Conservation (phyloP, 495 filamentous ascomycete genomes). For the Niebla homalea region DNA sequence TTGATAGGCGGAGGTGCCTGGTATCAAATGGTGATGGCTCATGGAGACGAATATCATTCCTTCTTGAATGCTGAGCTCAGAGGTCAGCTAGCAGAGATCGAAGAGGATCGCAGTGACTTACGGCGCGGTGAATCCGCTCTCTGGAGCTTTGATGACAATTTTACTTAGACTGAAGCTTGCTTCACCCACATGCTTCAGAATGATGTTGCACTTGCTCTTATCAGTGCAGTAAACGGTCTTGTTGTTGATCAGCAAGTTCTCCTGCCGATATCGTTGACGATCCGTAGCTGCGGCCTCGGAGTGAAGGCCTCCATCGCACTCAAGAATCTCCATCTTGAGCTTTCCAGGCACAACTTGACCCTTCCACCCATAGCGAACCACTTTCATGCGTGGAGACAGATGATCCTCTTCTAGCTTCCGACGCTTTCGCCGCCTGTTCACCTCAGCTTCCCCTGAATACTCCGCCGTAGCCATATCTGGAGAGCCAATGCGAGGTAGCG, state of each 20-base stretch:
- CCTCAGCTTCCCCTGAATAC: constrained; percentile 22
- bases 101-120: constrained; percentile 31
- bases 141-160: constrained; percentile 77
- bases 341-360: constrained; percentile 72
- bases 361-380: constrained; percentile 64
- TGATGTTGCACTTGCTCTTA: constrained; percentile 66
- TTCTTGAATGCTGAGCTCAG: constrained; percentile 57
- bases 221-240: constrained; percentile 80
- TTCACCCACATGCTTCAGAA: constrained; percentile 65
- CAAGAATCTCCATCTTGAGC: constrained; percentile 71
- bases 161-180: constrained; percentile 70
- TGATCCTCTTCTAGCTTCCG: constrained; percentile 60
- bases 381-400: constrained; percentile 34
- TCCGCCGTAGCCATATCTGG: constrained; percentile 28
- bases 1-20: constrained; percentile 61
- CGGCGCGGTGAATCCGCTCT: constrained; percentile 70
- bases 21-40: constrained; percentile 60
- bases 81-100: neutral
- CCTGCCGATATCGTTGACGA: constrained; percentile 45
- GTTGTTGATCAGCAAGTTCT: constrained; percentile 76
- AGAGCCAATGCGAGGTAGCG: constrained; percentile 27
- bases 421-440: constrained; percentile 49
- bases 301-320: constrained; percentile 79
- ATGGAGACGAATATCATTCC: constrained; percentile 89
- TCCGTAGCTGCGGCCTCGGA: constrained; percentile 35